A percentile compares a stretch with the other conserved stretches of the same genome.
phyloP scores from a whole-genome alignment of 106 monocot species.

The Dendrobium officinale region DNA sequence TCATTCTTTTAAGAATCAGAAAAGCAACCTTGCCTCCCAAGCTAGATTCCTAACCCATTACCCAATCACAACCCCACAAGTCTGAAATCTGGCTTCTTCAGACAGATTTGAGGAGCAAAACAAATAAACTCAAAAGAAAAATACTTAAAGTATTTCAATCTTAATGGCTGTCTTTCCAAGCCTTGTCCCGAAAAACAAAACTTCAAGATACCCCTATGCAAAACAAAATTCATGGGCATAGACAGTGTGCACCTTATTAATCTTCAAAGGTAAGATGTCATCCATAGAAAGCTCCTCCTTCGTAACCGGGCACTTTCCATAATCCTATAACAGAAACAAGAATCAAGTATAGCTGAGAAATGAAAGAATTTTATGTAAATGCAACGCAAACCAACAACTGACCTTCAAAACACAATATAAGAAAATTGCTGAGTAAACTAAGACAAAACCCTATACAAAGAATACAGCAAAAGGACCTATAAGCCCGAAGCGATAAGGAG shows the following conservation, averaged over 20 bases:
- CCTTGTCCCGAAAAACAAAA: not conserved
- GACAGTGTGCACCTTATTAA: slow-evolving; percentile 15
- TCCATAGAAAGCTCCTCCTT: slow-evolving; percentile 80
- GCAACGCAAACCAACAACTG: not conserved
- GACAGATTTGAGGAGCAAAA: no score
- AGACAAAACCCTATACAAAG: not conserved
- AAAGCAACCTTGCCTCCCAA: no score
- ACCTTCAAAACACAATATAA: not conserved
- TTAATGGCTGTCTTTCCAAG: not conserved
- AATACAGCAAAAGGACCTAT: not conserved
- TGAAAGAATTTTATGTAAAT: not conserved
- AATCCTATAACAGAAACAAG: slow-evolving; percentile 35
- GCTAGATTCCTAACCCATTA: no score
- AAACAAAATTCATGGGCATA: not conserved
- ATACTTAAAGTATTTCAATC: no score
- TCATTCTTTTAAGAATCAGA: no score
- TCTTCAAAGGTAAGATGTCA: slow-evolving; percentile 48
- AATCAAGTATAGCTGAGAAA: slow-evolving; percentile 2
- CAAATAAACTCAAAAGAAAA: no score
- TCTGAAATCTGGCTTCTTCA: no score
- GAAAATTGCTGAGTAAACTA: not conserved
- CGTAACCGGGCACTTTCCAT: slow-evolving; percentile 90
- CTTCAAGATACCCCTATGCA: not conserved
- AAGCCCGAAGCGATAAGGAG: not conserved
- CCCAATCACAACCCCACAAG: no score